A percentile compares a stretch with the other conserved stretches of the same genome.
phyloP scores from a whole-genome alignment of 352 stramenopile species.

The Pythium folliculosum region DNA sequence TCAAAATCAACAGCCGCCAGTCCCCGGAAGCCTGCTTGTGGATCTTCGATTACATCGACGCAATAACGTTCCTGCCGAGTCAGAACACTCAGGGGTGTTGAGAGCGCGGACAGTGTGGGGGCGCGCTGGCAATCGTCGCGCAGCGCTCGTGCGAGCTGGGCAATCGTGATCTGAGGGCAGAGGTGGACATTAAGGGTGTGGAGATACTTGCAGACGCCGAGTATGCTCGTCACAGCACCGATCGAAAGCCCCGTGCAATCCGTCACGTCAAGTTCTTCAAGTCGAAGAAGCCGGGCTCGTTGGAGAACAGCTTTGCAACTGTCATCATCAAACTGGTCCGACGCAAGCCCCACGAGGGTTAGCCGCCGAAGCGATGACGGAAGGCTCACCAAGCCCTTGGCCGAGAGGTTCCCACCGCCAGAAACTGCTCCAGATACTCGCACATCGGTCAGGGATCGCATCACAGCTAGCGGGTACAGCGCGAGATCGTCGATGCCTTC shows the following conservation, averaged over 20 bases:
- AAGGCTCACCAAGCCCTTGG: conserved; percentile 46
- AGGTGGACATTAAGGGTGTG: conserved; percentile 53
- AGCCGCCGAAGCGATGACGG: conserved; percentile 42
- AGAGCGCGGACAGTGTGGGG: not conserved
- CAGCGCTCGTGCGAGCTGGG: conserved; percentile 35
- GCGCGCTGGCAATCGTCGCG: conserved; percentile 17
- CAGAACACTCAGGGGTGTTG: not conserved
- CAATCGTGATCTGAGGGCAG: conserved; percentile 34
- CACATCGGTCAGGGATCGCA: conserved; percentile 55
- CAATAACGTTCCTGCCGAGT: conserved; percentile 35
- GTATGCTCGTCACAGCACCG: conserved; percentile 30
- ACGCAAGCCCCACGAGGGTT: conserved; percentile 33
- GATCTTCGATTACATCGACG: conserved; percentile 59
- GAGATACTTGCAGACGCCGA: conserved; percentile 44
- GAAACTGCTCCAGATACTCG: conserved; percentile 31
- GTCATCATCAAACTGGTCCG: conserved; percentile 37
- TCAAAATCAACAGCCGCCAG: conserved; percentile 44
- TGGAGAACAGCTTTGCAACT: conserved; percentile 34
- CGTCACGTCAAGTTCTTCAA: conserved; percentile 53
- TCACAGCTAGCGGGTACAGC: conserved; percentile 62
- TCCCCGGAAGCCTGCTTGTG: conserved; percentile 38
- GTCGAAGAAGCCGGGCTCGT: conserved; percentile 22
- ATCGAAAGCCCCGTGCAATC: conserved; percentile 34
- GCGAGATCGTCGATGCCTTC: conserved; percentile 53
- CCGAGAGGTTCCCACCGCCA: conserved; percentile 35